Percentiles rank a stretch among this genome's conserved stretches.
Evolutionary conservation across 192 early-diverging fungal genomes (phyloP).

Genomic region (Podila horticola): DNA sequence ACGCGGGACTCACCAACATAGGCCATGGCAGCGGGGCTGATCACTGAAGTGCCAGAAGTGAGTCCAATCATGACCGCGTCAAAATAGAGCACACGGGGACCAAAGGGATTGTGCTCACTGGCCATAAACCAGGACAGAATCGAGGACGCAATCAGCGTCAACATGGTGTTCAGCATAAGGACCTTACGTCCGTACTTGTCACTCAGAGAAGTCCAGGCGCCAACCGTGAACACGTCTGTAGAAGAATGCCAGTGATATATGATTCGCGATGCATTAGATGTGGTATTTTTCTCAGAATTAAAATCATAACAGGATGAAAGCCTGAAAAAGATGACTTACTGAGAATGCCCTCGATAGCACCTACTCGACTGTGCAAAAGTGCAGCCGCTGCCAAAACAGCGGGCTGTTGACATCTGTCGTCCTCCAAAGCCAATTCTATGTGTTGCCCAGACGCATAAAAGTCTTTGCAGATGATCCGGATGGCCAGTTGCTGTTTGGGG

Average conservation of each 20-base stretch:
- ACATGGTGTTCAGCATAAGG: neutral
- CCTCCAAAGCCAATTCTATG: neutral
- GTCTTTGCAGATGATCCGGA: constrained; percentile 14
- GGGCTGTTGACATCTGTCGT: neutral
- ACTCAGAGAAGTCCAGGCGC: neutral
- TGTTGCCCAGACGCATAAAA: neutral
- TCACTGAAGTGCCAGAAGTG: neutral
- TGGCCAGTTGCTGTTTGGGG: constrained; percentile 5
- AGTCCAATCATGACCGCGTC: neutral
- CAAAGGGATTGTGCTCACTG: neutral
- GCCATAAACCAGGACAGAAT: neutral
- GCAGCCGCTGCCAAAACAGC: constrained; percentile 12
- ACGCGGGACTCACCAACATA: constrained; percentile 2
- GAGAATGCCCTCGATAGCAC: constrained; percentile 8
- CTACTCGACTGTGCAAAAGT: neutral
- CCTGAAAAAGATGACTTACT: neutral
- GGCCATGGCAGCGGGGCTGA: neutral
- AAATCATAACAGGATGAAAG: neutral
- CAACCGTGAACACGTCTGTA: neutral
- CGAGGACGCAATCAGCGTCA: neutral
- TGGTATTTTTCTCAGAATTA: neutral
- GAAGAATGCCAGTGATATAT: no score
- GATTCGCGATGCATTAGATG: neutral
- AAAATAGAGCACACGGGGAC: neutral
- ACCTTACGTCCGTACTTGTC: neutral